phyloP scores from a whole-genome alignment of 2,329 filamentous ascomycete species.

The Fusarium sp. region DNA sequence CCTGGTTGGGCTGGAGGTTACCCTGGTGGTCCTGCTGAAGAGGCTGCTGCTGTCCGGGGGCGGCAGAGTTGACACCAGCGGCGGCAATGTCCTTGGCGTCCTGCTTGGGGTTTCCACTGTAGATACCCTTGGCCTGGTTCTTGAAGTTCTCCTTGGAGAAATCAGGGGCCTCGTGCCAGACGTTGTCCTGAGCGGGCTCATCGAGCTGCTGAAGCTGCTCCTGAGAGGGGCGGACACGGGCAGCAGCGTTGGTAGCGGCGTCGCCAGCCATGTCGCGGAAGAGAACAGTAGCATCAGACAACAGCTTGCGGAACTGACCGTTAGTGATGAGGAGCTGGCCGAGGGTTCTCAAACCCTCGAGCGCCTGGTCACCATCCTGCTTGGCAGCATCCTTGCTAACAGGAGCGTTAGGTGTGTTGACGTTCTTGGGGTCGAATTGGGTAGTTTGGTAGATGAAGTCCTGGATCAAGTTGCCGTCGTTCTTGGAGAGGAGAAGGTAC shows the following conservation, averaged over 20 bases:
- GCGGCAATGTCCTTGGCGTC: conserved; percentile 71
- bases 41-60: conserved; percentile 52
- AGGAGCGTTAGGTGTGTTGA: conserved; percentile 72
- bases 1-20: conserved; percentile 8
- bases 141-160: conserved; percentile 77
- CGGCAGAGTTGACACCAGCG: conserved; percentile 67
- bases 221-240: conserved; percentile 79
- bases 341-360: conserved; percentile 87
- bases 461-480: conserved; percentile 91
- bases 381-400: conserved; percentile 80
- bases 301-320: conserved; percentile 92
- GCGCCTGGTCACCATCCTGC: conserved; percentile 84
- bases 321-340: conserved; percentile 93
- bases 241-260: conserved; percentile 82
- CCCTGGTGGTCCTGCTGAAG: conserved; percentile 27
- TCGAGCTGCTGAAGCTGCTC: conserved; percentile 84
- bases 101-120: conserved; percentile 65
- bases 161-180: conserved; percentile 90
- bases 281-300: conserved; percentile 77
- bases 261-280: conserved; percentile 93
- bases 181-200: conserved; percentile 86
- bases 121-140: conserved; percentile 72
- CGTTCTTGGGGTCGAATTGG: conserved; percentile 73
- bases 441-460: conserved; percentile 97
- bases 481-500: conserved; percentile 88